These are phyloP conservation scores for Spinacia oleracea DNA, from an alignment of 179 eudicot species.

Conservation along the genomic window DNA sequence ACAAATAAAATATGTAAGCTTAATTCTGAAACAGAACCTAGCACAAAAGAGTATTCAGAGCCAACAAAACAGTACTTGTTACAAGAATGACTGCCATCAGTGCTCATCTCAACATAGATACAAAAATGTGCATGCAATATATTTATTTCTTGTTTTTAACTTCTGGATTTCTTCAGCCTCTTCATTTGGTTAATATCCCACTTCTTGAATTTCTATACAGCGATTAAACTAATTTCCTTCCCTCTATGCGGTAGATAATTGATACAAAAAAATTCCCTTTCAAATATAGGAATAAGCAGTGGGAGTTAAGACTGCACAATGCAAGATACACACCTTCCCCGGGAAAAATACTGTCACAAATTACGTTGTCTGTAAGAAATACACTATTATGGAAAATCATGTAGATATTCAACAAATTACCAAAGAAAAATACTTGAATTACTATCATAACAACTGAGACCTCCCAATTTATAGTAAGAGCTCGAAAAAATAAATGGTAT, in stretches of 20 bases:
- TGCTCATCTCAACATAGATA: background rate
- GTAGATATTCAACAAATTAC: background rate
- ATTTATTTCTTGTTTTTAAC: background rate
- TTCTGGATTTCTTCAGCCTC: background rate
- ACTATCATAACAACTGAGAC: background rate
- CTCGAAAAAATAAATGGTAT: slow-evolving; percentile 5
- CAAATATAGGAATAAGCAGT: background rate
- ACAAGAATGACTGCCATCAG: background rate
- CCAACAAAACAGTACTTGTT: background rate
- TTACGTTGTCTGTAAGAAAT: background rate
- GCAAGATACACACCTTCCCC: background rate
- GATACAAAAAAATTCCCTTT: background rate
- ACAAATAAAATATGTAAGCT: background rate
- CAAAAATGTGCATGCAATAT: background rate
- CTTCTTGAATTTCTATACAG: background rate
- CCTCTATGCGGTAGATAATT: background rate
- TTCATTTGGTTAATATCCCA: background rate
- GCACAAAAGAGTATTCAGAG: background rate
- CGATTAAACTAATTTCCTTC: background rate
- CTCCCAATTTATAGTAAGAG: slow-evolving; percentile 2
- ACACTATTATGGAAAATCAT: background rate
- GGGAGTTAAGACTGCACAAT: background rate
- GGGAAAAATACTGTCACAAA: background rate
- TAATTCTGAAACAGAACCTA: background rate
- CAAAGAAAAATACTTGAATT: background rate